A percentile compares a stretch with the other conserved stretches of the same genome.
Evolutionary conservation across 1,139 yeast genomes (phyloP).

Genomic region (Saccharomycopsis crataegensis): DNA sequence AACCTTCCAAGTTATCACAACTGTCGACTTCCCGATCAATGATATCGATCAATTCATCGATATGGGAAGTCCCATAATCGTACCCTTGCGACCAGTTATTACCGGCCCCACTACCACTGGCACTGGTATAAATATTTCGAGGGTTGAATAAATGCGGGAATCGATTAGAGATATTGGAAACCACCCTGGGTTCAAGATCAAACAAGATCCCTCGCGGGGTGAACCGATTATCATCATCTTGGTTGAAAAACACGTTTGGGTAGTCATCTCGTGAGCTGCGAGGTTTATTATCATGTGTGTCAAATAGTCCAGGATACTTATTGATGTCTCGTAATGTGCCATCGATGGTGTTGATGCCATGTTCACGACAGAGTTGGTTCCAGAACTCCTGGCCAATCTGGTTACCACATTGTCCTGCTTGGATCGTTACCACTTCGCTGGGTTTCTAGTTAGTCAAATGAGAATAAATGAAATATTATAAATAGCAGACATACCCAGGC

Average conservation of each 20-base stretch:
- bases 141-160: conserved; percentile 74
- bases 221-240: conserved; percentile 67
- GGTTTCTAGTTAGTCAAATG: background rate
- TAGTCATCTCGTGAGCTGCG: background rate
- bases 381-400: conserved; percentile 93
- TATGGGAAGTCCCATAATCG: conserved; percentile 59
- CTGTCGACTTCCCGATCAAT: conserved; percentile 87
- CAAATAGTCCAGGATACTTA: background rate
- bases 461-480: background rate
- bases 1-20: conserved; percentile 84
- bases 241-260: conserved; percentile 73
- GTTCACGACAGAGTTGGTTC: conserved; percentile 84
- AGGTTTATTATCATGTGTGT: background rate
- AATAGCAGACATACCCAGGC: background rate
- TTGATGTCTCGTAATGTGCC: conserved; percentile 39
- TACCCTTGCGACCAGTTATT: conserved; percentile 95
- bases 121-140: conserved; percentile 70
- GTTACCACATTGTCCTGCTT: conserved; percentile 90
- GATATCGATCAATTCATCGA: conserved; percentile 71
- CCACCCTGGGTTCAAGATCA: conserved; percentile 89
- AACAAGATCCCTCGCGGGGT: conserved; percentile 83
- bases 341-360: conserved; percentile 64
- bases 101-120: conserved; percentile 87
- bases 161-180: conserved; percentile 50
- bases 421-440: conserved; percentile 60